Evolutionary conservation across 257 asterid genomes (phyloP), one percentile per base, ranked within the genome.

Genomic region (Thymus quinquecostatus): DNA sequence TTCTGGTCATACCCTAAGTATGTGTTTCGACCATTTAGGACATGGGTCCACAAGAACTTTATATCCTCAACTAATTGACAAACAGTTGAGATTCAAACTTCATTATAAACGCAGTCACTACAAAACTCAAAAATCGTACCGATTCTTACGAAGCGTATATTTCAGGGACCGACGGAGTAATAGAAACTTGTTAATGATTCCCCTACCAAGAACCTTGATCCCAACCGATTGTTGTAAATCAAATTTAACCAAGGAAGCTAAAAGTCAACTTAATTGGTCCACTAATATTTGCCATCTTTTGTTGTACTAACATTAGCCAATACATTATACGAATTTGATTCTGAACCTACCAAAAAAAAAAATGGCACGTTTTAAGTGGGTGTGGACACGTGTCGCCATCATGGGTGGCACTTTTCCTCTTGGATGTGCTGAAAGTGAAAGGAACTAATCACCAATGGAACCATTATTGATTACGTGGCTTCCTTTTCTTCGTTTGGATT

Each of bases 181-280:
- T 38, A 34, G 50, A 14, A 50, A 67, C 38, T 51, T 50, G 49
- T 5, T 41, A 68, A 55, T 21, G 55, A 41, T 69, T 44, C 11
- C 43, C 38, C 63, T n/a, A 21, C 21, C 60, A 60, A 49, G 50
- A 48, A 33, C 33, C 10, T 30, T 30, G 12, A 64, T 28, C 30
- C 70, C 29, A 30, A 64, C 48, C 48, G 33, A 66, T 66, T 9
- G 9, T 11, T 21, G 4, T 12, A 6, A 27, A 29, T 43, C 0
- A 63, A 5, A 2, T 10, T 3, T 21, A 3, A 61, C 9, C 1
- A 38, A n/a, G 8, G 48, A 45, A 45, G 13, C 50, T 45, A 45
- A 45, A 45, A 45, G n/a, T 45, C 50, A 45, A 45, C 2, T 45
- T 45, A 45, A 45, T 1, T 2, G 2, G 2, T 5, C n/a, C 50